phyloP scores from a whole-genome alignment of 2,329 filamentous ascomycete species.

The Alternaria sp. region DNA sequence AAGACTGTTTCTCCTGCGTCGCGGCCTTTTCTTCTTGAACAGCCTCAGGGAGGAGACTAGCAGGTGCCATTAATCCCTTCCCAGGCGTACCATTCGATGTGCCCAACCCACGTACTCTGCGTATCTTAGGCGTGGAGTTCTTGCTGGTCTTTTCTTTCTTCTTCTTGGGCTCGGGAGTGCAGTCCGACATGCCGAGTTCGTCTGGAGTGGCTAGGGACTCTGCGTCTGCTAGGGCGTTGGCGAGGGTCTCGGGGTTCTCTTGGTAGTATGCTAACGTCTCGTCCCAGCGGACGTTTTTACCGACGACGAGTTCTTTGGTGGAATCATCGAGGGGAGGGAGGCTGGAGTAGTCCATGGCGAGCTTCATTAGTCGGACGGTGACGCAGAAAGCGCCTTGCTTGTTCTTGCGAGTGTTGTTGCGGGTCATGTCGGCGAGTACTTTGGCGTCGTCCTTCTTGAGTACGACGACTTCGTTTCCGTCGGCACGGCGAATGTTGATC shows the following conservation, averaged over 20 bases:
- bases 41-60: conserved; percentile 37
- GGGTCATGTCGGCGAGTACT: conserved; percentile 53
- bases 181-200: conserved; percentile 34
- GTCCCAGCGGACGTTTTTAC: conserved; percentile 54
- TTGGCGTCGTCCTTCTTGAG: conserved; percentile 59
- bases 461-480: conserved; percentile 51
- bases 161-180: conserved; percentile 30
- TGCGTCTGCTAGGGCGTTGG: conserved; percentile 36
- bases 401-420: conserved; percentile 59
- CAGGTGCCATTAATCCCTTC: conserved; percentile 42
- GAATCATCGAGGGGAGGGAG: conserved; percentile 21
- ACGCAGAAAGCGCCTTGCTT: conserved; percentile 56
- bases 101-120: conserved; percentile 41
- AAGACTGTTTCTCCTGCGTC: conserved; percentile 16
- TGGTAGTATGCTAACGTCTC: conserved; percentile 55
- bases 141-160: conserved; percentile 29
- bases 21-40: conserved; percentile 34
- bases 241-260: conserved; percentile 43
- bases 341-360: conserved; percentile 42
- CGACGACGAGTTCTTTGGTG: conserved; percentile 25
- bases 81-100: conserved; percentile 48
- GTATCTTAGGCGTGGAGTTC: conserved; percentile 41
- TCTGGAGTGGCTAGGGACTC: conserved; percentile 41
- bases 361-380: conserved; percentile 51
- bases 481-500: conserved; percentile 54